Base-by-base conservation (phyloP, 371 early-diverging fungal genomes). In the Mortierella sp. region DNA sequence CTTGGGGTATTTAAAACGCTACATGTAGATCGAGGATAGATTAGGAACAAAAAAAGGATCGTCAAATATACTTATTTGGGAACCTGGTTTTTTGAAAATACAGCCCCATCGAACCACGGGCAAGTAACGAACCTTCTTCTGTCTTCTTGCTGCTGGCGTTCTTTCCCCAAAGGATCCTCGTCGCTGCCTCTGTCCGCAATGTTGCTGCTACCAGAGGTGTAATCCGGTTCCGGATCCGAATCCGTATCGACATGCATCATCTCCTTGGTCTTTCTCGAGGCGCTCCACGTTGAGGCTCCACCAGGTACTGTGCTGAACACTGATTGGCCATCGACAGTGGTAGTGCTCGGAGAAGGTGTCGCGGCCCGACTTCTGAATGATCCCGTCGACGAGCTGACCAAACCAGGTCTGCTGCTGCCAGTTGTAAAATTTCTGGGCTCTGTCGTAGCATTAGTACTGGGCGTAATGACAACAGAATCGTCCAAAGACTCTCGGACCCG, bases 391-490 rank as follows among this genome's bases (percentile, higher is more conserved):
- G n/a, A n/a, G 4, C 1, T 31, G 1, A 19, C 37, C 1, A 51
- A 4, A 26, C 34, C 27, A 2, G 64, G 66, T 19, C 60, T 44
- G 27, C 27, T 30, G n/a, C n/a, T n/a, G n/a, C n/a, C n/a, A n/a
- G n/a, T n/a, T n/a, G n/a, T n/a, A n/a, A n/a, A n/a, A n/a, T n/a
- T 9, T 78, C 68, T 21, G 60, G 60, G 41, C 63, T 62, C 44
- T 61, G 67, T 6, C 67, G 50, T 28, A 34, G 14, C 14, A 34
- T 34, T 7, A 11, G 37, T 7, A 14, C 14, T 14, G 11, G 1
- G 1, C 11, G 1, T 34, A 4, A 14, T 7, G 14, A 14, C 1
- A 14, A 4, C 37, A 34, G 4, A 14, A 4, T 14, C 44, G 19
- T 44, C 44, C 44, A 44, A 21, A 4, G 21, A 19, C 44, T 44